Percentiles rank a stretch among this genome's conserved stretches.
phyloP scores from a whole-genome alignment of 225 moss, liverwort and hornwort genomes.

The Ulota crispa region DNA sequence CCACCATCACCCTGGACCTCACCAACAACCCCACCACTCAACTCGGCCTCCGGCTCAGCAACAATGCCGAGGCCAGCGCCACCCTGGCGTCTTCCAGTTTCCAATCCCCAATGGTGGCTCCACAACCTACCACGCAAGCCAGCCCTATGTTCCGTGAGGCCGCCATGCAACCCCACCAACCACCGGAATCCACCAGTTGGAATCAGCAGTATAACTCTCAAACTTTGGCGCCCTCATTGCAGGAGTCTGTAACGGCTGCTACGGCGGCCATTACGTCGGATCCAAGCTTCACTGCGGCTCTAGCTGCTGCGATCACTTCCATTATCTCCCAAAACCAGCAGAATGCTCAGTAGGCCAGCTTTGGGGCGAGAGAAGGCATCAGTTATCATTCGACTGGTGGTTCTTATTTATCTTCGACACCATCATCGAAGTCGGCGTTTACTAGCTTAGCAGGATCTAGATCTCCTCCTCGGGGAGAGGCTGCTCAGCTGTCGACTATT shows the following conservation, averaged over 20 bases:
- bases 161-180: background rate
- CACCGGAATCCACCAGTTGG: no score
- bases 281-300: conserved; percentile 74
- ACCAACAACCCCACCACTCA: conserved; percentile 47
- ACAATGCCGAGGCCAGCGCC: conserved; percentile 16
- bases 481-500: conserved; percentile 21
- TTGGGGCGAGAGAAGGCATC: no score
- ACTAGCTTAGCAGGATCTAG: background rate
- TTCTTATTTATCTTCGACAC: background rate
- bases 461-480: background rate
- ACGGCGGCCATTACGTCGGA: conserved; percentile 80
- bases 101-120: conserved; percentile 23
- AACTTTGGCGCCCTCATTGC: conserved; percentile 11
- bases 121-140: background rate
- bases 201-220: background rate
- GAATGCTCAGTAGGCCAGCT: background rate
- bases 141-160: conserved; percentile 15
- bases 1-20: conserved; percentile 62
- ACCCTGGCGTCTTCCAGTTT: conserved; percentile 15
- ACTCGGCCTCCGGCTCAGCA: conserved; percentile 27
- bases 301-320: conserved; percentile 82
- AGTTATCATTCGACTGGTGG: background rate
- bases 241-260: conserved; percentile 69
- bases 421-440: conserved; percentile 5
- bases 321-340: conserved; percentile 49